phyloP scores from a whole-genome alignment of 345 rosid species.

The Ceriops zippeliana region DNA sequence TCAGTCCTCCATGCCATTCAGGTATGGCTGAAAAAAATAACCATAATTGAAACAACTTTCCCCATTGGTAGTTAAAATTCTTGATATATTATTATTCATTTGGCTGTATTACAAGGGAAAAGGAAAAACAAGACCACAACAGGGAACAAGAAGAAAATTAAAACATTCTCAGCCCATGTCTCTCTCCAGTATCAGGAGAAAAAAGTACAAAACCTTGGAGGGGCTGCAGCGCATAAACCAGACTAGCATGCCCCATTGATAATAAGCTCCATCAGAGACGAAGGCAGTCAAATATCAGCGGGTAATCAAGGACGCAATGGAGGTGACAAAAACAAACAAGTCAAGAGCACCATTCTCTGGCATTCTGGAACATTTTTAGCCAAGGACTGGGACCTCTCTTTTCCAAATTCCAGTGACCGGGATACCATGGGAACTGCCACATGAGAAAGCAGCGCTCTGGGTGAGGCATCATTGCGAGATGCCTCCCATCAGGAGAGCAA shows the following conservation, averaged over 20 bases:
- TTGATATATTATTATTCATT: background rate
- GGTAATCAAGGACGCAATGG: background rate
- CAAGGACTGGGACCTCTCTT: constrained; percentile 93
- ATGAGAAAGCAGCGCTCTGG: constrained; percentile 97
- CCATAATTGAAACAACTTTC: background rate
- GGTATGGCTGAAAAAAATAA: background rate
- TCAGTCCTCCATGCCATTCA: background rate
- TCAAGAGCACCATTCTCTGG: constrained; percentile 77
- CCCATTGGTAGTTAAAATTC: constrained; percentile 2
- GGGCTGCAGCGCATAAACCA: background rate
- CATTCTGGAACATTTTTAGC: constrained; percentile 94
- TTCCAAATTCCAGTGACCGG: constrained; percentile 71
- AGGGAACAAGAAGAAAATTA: background rate
- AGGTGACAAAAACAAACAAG: background rate
- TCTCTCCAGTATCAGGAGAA: background rate
- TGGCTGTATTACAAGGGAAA: background rate
- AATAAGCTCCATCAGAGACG: background rate
- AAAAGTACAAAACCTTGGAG: background rate
- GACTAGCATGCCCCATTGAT: no score
- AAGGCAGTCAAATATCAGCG: no score
- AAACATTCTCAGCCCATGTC: background rate
- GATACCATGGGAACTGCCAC: constrained; percentile 99
- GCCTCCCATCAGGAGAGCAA: constrained; percentile 93
- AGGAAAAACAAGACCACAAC: background rate
- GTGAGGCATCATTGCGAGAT: constrained; percentile 98